Evolutionary conservation across 1,139 yeast genomes (phyloP), one percentile per base, ranked within the genome.

Genomic region (Debaryomyces sp.): DNA sequence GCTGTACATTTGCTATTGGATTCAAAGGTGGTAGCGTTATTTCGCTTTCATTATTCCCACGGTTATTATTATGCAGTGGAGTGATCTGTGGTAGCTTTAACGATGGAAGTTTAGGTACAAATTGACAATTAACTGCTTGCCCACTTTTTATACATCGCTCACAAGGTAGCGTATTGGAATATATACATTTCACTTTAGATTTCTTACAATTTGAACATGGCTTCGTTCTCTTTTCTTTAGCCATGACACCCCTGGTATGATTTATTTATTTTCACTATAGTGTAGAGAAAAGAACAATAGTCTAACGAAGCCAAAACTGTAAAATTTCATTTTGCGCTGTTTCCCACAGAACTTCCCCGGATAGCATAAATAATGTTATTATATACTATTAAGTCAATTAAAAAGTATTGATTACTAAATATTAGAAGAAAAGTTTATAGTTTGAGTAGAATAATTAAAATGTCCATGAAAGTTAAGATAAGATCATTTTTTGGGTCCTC

Each of bases 121-220:
- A 85, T 41, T 79, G 78, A 57, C 90, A 85, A 39, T 73, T 61
- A 15, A 59, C 55, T 1, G 66, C 78, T 38, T 80, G 72, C 21
- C 81, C 81, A 18, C 70, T 74, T 40, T 76, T 75, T 18, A 72
- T 56, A 59, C 91, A 85, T 50, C 89, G 62, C 53, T 78, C 80
- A 61, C 91, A 85, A 1, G 86, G 85, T 42, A 77, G 64, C n/a
- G 61, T 60, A 15, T 67, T 67, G 7, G 66, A 59, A 54, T 80
- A 79, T 27, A 76, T 75, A 58, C 91, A 85, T 63, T 78, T 83
- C 27, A 85, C 85, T 65, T 85, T 85, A 29, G 87, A 77, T 60
- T 75, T 73, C 50, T 87, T 79, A 61, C 91, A 85, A 58, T 76
- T 76, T 21, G 81, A 71, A 60, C 91, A 85, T 5, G 90, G 90